These are phyloP conservation scores for Penicillium janthinellum DNA, from an alignment of 2,329 filamentous ascomycete species.

Conservation along the genomic window DNA sequence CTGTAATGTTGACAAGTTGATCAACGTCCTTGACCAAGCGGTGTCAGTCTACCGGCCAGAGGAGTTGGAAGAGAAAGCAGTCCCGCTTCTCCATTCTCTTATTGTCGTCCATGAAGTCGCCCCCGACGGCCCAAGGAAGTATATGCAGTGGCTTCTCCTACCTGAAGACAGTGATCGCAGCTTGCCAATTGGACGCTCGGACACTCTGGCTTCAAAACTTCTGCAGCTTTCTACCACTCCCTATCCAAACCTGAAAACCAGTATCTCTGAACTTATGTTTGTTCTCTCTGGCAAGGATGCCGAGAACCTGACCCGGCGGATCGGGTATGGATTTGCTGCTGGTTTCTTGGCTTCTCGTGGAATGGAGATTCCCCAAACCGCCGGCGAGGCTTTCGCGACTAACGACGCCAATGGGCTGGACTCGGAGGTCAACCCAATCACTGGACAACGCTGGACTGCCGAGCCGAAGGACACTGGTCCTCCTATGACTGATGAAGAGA, in stretches of 20 bases:
- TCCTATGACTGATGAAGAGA: constrained; percentile 88
- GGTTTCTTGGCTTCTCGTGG: constrained; percentile 87
- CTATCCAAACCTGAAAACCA: constrained; percentile 70
- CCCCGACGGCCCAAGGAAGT: constrained; percentile 61
- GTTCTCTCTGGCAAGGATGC: constrained; percentile 82
- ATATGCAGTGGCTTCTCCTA: constrained; percentile 69
- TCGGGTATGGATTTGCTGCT: constrained; percentile 91
- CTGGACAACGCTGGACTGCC: constrained; percentile 75
- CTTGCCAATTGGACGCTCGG: constrained; percentile 73
- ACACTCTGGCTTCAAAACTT: constrained; percentile 73
- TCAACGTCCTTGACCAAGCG: constrained; percentile 69
- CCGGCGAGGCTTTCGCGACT: constrained; percentile 56
- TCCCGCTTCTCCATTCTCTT: constrained; percentile 74
- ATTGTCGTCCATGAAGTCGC: constrained; percentile 71
- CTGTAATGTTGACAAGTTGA: constrained; percentile 64
- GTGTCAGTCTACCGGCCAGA: constrained; percentile 64
- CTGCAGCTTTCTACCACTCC: constrained; percentile 77
- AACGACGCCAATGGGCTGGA: constrained; percentile 29
- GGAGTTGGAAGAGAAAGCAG: constrained; percentile 71
- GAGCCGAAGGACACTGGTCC: constrained; percentile 63
- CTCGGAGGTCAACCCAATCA: constrained; percentile 72
- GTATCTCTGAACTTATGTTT: constrained; percentile 79
- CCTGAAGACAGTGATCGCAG: constrained; percentile 76
- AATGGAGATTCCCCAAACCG: constrained; percentile 71
- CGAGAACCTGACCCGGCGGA: constrained; percentile 79